phyloP scores from a whole-genome alignment of 2,329 filamentous ascomycete species.

The Penicillium decumbens region DNA sequence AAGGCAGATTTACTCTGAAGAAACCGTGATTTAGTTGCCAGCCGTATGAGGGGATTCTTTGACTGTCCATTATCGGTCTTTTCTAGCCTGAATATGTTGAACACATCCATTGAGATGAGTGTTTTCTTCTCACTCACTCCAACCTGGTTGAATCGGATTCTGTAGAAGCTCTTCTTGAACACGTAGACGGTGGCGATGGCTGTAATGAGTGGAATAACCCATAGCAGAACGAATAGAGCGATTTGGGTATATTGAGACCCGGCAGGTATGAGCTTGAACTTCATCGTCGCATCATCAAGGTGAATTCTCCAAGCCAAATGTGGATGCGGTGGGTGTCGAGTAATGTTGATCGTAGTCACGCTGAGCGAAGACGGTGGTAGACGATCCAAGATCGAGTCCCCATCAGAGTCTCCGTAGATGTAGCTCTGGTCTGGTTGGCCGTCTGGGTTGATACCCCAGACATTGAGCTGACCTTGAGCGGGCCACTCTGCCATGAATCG shows the following conservation, averaged over 20 bases:
- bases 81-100: constrained; percentile 33
- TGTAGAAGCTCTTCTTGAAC: constrained; percentile 60
- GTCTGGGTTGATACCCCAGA: constrained; percentile 63
- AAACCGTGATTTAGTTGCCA: constrained; percentile 36
- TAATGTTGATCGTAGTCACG: constrained; percentile 56
- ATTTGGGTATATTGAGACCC: constrained; percentile 55
- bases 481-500: constrained; percentile 63
- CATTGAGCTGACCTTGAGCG: constrained; percentile 57
- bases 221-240: constrained; percentile 52
- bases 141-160: constrained; percentile 59
- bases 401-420: constrained; percentile 59
- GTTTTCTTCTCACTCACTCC: constrained; percentile 51
- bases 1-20: constrained; percentile 37
- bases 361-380: constrained; percentile 57
- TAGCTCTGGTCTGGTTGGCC: constrained; percentile 57
- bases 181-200: constrained; percentile 50
- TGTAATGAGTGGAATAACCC: constrained; percentile 50
- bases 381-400: constrained; percentile 57
- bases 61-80: constrained; percentile 25
- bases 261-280: constrained; percentile 50
- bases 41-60: constrained; percentile 33
- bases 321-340: constrained; percentile 51
- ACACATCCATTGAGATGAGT: constrained; percentile 36
- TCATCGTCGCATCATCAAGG: constrained; percentile 52
- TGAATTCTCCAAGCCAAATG: constrained; percentile 54